Percentiles rank a stretch among this genome's conserved stretches.
Evolutionary conservation across 441 rosid species (phyloP).

Genomic region (Syzygium syzygioides): DNA sequence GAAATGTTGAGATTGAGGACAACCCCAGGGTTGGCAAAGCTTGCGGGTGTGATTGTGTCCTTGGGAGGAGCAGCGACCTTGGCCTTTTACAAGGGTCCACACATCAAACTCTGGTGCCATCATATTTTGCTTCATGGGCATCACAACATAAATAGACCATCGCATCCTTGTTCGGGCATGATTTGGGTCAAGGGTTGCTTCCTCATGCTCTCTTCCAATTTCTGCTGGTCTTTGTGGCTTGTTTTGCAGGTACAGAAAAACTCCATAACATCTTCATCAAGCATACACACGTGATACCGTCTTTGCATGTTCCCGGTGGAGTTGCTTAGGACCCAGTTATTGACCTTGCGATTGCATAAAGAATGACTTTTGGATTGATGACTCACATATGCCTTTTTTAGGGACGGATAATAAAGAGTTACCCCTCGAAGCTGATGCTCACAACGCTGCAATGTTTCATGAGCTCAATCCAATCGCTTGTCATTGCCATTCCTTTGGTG

Average conservation of each 20-base stretch:
- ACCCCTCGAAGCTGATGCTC: slow-evolving; percentile 73
- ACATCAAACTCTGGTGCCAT: slow-evolving; percentile 31
- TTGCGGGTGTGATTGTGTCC: slow-evolving; percentile 56
- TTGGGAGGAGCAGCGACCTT: slow-evolving; percentile 53
- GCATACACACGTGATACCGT: background rate
- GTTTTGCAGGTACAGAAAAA: slow-evolving; percentile 59
- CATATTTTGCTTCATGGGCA: slow-evolving; percentile 20
- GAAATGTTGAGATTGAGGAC: slow-evolving; percentile 54
- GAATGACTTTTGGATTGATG: background rate
- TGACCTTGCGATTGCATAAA: background rate
- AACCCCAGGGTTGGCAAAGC: slow-evolving; percentile 52
- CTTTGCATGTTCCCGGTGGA: background rate
- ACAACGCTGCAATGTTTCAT: slow-evolving; percentile 62
- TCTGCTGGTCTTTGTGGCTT: slow-evolving; percentile 72
- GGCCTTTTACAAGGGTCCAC: slow-evolving; percentile 74
- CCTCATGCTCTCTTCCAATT: slow-evolving; percentile 66
- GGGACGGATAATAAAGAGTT: slow-evolving; percentile 46
- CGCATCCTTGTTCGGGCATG: slow-evolving; percentile 29
- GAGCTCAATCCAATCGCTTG: slow-evolving; percentile 62
- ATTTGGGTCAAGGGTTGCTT: slow-evolving; percentile 82
- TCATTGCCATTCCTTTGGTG: slow-evolving; percentile 64
- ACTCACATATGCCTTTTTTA: background rate
- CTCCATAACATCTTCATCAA: background rate
- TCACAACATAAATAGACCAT: slow-evolving; percentile 9
- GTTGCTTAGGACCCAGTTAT: background rate